Percentiles rank a stretch among this genome's conserved stretches.
Conservation (phyloP, 2,329 filamentous ascomycete species). For the Phyllosticta ampelicida region DNA sequence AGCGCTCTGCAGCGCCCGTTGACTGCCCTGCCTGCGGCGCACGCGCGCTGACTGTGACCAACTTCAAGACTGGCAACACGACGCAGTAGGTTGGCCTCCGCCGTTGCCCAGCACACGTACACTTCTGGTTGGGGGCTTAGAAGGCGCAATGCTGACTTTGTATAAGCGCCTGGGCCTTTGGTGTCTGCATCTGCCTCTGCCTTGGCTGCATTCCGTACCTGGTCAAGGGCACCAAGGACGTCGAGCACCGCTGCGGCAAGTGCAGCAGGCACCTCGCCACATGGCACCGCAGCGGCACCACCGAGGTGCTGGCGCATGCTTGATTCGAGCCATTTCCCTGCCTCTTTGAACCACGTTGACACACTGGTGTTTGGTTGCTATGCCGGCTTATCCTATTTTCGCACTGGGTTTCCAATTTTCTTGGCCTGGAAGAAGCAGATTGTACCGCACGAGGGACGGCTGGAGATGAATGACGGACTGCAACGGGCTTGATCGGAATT, state of each 20-base stretch:
- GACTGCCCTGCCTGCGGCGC: conserved; percentile 39
- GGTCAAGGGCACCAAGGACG: conserved; percentile 38
- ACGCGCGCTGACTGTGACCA: conserved; percentile 28
- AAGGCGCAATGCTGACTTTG: background rate
- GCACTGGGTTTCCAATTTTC: too few relatives aligned
- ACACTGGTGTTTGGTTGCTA: too few relatives aligned
- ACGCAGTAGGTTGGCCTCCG: conserved; percentile 28
- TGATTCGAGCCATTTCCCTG: conserved; percentile 11
- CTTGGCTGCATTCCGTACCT: conserved; percentile 41
- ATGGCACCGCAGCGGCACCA: conserved; percentile 39
- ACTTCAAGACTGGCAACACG: conserved; percentile 27
- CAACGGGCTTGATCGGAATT: too few relatives aligned
- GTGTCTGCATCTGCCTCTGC: conserved; percentile 33
- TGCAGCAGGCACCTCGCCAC: conserved; percentile 37
- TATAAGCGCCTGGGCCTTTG: conserved; percentile 34
- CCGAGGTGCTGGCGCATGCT: conserved; percentile 33
- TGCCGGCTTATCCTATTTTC: too few relatives aligned
- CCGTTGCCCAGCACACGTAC: background rate
- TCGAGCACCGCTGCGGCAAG: conserved; percentile 37
- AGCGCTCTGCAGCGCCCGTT: conserved; percentile 30
- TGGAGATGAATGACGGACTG: too few relatives aligned
- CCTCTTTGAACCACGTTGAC: background rate
- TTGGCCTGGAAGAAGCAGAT: too few relatives aligned
- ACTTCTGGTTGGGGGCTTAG: background rate
- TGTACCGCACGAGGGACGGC: too few relatives aligned